These are phyloP conservation scores for Oryza rufipogon DNA, from an alignment of 176 grass and related monocot species.

Conservation along the genomic window DNA sequence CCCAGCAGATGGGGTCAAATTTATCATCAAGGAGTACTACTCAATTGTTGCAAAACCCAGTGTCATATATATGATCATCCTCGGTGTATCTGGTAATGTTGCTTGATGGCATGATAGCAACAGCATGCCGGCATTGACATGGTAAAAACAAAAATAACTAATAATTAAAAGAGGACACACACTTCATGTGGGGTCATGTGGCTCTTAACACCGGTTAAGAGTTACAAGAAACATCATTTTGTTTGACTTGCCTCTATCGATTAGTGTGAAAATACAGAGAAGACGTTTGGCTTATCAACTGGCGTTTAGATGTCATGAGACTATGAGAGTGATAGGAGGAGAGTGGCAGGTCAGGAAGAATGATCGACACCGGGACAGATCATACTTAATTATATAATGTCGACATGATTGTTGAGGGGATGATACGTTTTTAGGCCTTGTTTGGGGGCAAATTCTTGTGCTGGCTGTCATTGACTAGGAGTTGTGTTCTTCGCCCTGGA, in stretches of 20 bases:
- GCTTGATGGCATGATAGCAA: background rate
- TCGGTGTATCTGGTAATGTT: background rate
- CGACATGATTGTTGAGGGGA: conserved; percentile 23
- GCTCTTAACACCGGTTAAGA: conserved; percentile 32
- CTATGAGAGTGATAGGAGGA: conserved; percentile 39
- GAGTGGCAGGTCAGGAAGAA: background rate
- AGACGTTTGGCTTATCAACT: conserved; percentile 20
- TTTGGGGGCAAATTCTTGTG: background rate
- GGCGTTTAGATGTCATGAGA: conserved; percentile 30
- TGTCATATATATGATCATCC: too few relatives aligned
- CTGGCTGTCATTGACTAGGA: background rate
- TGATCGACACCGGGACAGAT: conserved; percentile 3
- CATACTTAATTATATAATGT: background rate
- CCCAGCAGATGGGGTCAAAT: background rate
- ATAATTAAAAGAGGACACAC: background rate
- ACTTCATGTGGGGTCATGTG: background rate
- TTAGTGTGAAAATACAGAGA: background rate
- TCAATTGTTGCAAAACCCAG: background rate
- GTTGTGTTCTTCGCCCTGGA: background rate
- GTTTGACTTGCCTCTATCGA: conserved; percentile 14
- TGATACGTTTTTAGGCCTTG: background rate
- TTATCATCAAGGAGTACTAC: background rate
- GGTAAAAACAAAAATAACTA: background rate
- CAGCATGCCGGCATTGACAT: background rate
- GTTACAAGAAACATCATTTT: conserved; percentile 9